A percentile compares a stretch with the other conserved stretches of the same genome.
Evolutionary conservation across 108 stramenopile species (phyloP).

Genomic region (Epithemia pelagica): DNA sequence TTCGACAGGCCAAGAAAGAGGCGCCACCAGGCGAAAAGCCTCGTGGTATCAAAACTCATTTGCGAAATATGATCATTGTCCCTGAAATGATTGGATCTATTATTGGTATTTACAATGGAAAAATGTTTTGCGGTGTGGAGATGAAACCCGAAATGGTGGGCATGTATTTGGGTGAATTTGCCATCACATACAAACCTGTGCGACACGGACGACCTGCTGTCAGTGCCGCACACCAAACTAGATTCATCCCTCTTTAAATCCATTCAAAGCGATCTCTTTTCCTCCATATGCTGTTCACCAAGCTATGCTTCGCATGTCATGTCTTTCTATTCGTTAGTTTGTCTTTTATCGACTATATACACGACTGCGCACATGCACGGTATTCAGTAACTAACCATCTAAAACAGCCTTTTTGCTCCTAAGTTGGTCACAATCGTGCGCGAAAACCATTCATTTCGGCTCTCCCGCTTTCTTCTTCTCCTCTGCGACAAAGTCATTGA

Average conservation of each 20-base stretch:
- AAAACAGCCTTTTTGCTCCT: background rate
- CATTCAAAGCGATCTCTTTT: background rate
- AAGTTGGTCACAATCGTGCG: too few species aligned
- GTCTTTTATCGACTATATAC: too few species aligned
- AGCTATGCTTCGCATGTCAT: too few species aligned
- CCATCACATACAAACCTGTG: constrained; percentile 98
- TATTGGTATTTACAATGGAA: constrained; percentile 99
- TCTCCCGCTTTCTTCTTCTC: background rate
- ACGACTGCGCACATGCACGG: too few species aligned
- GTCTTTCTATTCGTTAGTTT: too few species aligned
- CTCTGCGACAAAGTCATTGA: background rate
- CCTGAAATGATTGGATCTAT: constrained; percentile 99
- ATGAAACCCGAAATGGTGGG: constrained; percentile 99
- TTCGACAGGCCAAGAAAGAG: constrained; percentile 99
- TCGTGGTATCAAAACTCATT: constrained; percentile 97
- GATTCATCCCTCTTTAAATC: constrained; percentile 98
- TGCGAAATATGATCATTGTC: constrained; percentile 99
- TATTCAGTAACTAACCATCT: too few species aligned
- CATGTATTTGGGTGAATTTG: constrained; percentile 99
- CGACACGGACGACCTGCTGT: constrained; percentile 99
- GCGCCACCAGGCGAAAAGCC: constrained; percentile 97
- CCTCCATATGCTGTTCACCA: too few species aligned
- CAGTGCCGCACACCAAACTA: constrained; percentile 92
- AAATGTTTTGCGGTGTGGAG: constrained; percentile 96
- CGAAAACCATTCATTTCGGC: too few species aligned